Evolutionary conservation across 192 early-diverging fungal species (phyloP), one percentile per base, ranked within the genome.

Genomic region (Coemansia sp.): DNA sequence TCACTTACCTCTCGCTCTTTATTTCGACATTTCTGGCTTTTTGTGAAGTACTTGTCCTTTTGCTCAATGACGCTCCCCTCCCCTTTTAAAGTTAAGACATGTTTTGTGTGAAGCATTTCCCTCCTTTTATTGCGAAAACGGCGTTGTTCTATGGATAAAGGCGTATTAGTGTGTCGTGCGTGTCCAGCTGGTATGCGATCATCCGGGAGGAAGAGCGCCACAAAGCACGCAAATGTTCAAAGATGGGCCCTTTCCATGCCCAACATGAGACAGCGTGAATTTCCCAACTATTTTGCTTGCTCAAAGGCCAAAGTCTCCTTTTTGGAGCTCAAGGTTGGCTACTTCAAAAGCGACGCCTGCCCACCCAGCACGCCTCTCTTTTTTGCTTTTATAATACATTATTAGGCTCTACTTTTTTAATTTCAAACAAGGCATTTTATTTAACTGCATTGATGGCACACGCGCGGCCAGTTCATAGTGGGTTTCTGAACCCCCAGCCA

Each of bases 401-500:
- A 27, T 26, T 50, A 27, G 26, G 12, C 24, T 32, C 29, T 27
- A 26, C n/a, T 35, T 37, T 15, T 55, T 35, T 55, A 21, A 33
- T 32, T 55, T 14, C 53, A 19, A 55, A 55, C 18, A 55, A 41
- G 18, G 18, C 40, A 17, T 9, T 36, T 36, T 54, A 54, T 35
- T 54, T n/a, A 19, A 14, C 19, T 10, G 21, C 43, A 50, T 50
- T 50, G 14, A 50, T 50, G 46, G 46, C 46, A 50, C 46, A 50
- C 46, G 26, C 46, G 46, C 46, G 46, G 46, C 46, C 46, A 29
- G 46, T 50, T 50, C 46, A 50, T 24, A 50, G 46, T 14, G 46
- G 46, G 26, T 50, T 50, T 50, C 24, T 50, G 46, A 50, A 50
- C 46, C 46, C 46, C 14, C 46, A 50, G 46, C 24, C 44, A 48